Evolutionary conservation across 2,329 filamentous ascomycete species (phyloP).

Genomic region (Phoma sp.): DNA sequence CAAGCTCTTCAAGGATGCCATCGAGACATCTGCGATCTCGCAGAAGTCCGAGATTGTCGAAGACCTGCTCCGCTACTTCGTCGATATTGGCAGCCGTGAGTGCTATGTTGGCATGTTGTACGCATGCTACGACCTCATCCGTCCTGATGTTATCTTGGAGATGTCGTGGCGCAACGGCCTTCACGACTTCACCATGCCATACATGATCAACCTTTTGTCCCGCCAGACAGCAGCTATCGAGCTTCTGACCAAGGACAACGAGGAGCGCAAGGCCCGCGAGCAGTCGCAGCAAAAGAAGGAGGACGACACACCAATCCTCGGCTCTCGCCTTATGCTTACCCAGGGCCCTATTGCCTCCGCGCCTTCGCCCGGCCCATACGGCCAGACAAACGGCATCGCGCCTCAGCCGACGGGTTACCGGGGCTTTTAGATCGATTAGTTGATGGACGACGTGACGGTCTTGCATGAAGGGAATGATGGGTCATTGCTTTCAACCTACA

Average conservation of each 20-base stretch:
- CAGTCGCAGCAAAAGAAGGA: slow-evolving; percentile 84
- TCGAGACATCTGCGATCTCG: slow-evolving; percentile 94
- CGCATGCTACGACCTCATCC: slow-evolving; percentile 95
- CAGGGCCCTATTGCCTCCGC: slow-evolving; percentile 72
- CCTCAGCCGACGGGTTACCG: slow-evolving; percentile 77
- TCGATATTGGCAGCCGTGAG: slow-evolving; percentile 97
- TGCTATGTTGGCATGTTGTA: slow-evolving; percentile 99
- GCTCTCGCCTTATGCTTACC: slow-evolving; percentile 92
- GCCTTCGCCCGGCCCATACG: slow-evolving; percentile 71
- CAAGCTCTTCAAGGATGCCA: slow-evolving; percentile 99
- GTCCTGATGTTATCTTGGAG: slow-evolving; percentile 90
- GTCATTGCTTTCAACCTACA: slow-evolving; percentile 26
- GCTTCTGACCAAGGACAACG: slow-evolving; percentile 90
- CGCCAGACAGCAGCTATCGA: slow-evolving; percentile 90
- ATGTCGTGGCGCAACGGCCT: slow-evolving; percentile 96
- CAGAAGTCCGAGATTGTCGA: slow-evolving; percentile 91
- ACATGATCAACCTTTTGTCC: slow-evolving; percentile 97
- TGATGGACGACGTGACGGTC: slow-evolving; percentile 1
- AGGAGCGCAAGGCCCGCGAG: slow-evolving; percentile 79
- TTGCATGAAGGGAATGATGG: slow-evolving; percentile 14
- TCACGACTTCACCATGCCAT: slow-evolving; percentile 98
- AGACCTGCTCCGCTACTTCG: slow-evolving; percentile 95
- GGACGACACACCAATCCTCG: slow-evolving; percentile 91
- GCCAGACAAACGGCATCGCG: slow-evolving; percentile 84
- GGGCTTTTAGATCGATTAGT: slow-evolving; percentile 36